Evolutionary conservation across 192 early-diverging fungal species (phyloP).

Genomic region (Coemansia javaensis): DNA sequence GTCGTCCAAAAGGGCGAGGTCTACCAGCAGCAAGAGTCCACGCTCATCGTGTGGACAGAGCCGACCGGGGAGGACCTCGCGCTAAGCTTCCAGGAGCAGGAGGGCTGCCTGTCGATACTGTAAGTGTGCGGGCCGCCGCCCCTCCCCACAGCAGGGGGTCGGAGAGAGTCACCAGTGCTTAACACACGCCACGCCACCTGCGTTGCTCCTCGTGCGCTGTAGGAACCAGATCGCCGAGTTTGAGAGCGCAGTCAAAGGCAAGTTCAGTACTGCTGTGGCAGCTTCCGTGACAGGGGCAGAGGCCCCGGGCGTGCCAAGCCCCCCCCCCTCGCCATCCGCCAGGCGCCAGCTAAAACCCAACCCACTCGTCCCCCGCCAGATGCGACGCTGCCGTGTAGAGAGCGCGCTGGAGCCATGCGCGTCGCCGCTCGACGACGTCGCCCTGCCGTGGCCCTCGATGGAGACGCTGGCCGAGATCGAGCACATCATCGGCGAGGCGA

Average conservation of each 20-base stretch:
- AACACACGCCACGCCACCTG: neutral
- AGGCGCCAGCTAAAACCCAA: too few relatives aligned
- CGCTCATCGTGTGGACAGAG: slow-evolving; percentile 86
- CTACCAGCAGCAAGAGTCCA: slow-evolving; percentile 85
- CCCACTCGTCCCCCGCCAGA: too few relatives aligned
- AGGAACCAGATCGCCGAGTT: slow-evolving; percentile 48
- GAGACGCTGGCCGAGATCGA: slow-evolving; percentile 70
- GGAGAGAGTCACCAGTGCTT: neutral
- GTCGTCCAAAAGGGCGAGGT: slow-evolving; percentile 66
- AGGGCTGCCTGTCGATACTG: slow-evolving; percentile 81
- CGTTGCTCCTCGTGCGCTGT: slow-evolving; percentile 7
- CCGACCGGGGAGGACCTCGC: slow-evolving; percentile 72
- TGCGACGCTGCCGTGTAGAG: slow-evolving; percentile 13
- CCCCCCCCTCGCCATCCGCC: too few relatives aligned
- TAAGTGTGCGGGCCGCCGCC: slow-evolving; percentile 28
- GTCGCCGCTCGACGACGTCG: neutral
- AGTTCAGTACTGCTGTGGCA: neutral
- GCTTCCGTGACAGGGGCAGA: too few relatives aligned
- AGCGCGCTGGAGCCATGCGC: slow-evolving; percentile 7
- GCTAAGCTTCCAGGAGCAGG: slow-evolving; percentile 86
- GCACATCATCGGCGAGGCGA: slow-evolving; percentile 54
- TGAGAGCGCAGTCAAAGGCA: slow-evolving; percentile 49
- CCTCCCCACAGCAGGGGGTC: neutral
- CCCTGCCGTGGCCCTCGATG: slow-evolving; percentile 65
- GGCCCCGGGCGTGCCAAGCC: too few relatives aligned